Percentiles rank a stretch among this genome's conserved stretches.
These are phyloP conservation scores for Russula sp. DNA, from an alignment of 768 basidiomycete genomes.

Conservation along the genomic window DNA sequence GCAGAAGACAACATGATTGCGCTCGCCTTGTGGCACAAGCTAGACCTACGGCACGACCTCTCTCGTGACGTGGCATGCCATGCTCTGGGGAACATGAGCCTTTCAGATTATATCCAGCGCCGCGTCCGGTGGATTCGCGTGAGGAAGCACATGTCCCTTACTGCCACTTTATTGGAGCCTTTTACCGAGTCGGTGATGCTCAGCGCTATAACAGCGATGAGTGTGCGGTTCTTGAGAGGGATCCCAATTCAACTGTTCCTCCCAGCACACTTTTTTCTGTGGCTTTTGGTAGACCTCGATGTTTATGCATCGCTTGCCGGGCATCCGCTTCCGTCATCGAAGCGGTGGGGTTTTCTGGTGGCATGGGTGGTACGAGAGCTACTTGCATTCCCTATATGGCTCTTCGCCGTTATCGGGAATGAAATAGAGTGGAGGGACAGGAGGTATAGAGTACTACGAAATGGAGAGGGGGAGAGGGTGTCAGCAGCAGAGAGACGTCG, in stretches of 20 bases:
- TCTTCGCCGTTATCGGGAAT: slow-evolving; percentile 71
- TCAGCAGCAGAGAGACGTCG: not conserved
- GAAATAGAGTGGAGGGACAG: slow-evolving; percentile 85
- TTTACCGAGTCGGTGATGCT: slow-evolving; percentile 83
- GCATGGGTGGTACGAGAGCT: slow-evolving; percentile 81
- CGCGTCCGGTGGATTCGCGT: slow-evolving; percentile 97
- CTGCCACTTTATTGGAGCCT: slow-evolving; percentile 85
- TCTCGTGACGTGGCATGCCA: slow-evolving; percentile 89
- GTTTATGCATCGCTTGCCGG: slow-evolving; percentile 75
- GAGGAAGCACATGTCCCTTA: slow-evolving; percentile 86
- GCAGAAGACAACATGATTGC: slow-evolving; percentile 99
- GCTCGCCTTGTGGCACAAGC: slow-evolving; percentile 86
- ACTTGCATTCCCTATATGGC: slow-evolving; percentile 83
- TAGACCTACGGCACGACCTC: slow-evolving; percentile 80
- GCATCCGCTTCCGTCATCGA: slow-evolving; percentile 46
- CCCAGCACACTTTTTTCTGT: slow-evolving; percentile 54
- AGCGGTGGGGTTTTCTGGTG: slow-evolving; percentile 53
- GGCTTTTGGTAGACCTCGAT: slow-evolving; percentile 77
- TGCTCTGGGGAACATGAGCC: slow-evolving; percentile 80
- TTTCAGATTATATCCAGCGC: slow-evolving; percentile 80
- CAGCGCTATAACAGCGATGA: slow-evolving; percentile 55
- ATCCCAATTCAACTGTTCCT: slow-evolving; percentile 51
- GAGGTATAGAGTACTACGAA: slow-evolving; percentile 63
- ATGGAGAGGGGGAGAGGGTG: slow-evolving; percentile 43
- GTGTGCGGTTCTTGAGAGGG: slow-evolving; percentile 45